Evolutionary conservation across 1,284 basidiomycete species (phyloP).

Genomic region (Volvariella surrecta): DNA sequence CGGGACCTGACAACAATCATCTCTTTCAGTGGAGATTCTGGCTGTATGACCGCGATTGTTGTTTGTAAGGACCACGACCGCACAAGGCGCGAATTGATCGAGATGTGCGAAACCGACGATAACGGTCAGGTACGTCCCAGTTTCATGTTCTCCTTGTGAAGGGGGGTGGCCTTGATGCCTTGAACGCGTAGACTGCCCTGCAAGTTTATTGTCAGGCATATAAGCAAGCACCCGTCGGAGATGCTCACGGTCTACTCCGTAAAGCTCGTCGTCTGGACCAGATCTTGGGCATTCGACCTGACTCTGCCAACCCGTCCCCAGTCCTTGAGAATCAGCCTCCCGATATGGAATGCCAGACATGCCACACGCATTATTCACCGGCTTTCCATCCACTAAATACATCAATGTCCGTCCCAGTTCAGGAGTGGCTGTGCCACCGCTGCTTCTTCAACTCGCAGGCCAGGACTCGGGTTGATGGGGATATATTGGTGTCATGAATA

Average conservation of each 20-base stretch:
- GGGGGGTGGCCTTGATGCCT: conserved; percentile 4
- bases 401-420: conserved; percentile 10
- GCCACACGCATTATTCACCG: conserved; percentile 34
- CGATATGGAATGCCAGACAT: conserved; percentile 31
- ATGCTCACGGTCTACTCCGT: conserved; percentile 76
- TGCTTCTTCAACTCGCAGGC: conserved; percentile 36
- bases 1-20: conserved; percentile 57
- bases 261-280: conserved; percentile 79
- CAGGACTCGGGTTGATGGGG: conserved; percentile 12
- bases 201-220: conserved; percentile 80
- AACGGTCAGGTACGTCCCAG: conserved; percentile 54
- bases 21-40: conserved; percentile 83
- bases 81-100: conserved; percentile 61
- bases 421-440: conserved; percentile 45
- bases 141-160: conserved; percentile 1
- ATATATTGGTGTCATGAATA: conserved; percentile 23
- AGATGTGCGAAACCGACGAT: conserved; percentile 80
- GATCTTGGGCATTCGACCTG: conserved; percentile 37
- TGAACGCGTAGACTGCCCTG: conserved; percentile 58
- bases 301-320: conserved; percentile 12
- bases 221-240: conserved; percentile 65
- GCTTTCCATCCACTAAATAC: conserved; percentile 25
- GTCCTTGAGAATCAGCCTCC: conserved; percentile 4
- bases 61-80: conserved; percentile 80
- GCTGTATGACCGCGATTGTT: conserved; percentile 74